Conservation (phyloP, 192 early-diverging fungal genomes). For the Coemansia sp. region DNA sequence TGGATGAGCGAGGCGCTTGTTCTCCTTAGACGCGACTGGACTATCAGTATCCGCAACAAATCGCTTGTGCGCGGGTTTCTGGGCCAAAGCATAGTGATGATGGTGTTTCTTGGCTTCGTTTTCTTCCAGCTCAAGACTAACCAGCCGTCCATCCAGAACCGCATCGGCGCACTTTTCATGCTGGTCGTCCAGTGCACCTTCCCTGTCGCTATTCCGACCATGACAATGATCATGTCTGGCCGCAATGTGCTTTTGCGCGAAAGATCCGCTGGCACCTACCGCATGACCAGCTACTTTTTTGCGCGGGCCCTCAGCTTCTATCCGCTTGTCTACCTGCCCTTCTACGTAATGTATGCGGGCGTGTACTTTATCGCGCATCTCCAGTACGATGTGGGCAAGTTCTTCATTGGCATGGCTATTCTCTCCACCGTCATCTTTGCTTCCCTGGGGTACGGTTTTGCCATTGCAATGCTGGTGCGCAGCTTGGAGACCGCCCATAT, state of each 20-base stretch:
- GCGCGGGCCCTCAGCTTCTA: conserved; percentile 61
- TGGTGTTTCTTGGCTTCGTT: conserved; percentile 59
- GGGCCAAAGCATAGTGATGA: conserved; percentile 29
- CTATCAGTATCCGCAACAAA: conserved; percentile 18
- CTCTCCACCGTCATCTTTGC: conserved; percentile 26
- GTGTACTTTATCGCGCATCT: conserved; percentile 41
- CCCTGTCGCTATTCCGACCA: conserved; percentile 58
- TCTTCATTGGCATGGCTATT: conserved; percentile 34
- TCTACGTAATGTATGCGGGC: conserved; percentile 21
- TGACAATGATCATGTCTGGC: conserved; percentile 46
- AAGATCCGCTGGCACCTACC: conserved; percentile 63
- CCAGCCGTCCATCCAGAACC: conserved; percentile 28
- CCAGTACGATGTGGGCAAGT: conserved; percentile 38
- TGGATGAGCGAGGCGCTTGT: conserved; percentile 31
- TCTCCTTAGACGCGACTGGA: conserved; percentile 44
- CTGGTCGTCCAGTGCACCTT: conserved; percentile 56
- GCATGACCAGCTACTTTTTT: conserved; percentile 61
- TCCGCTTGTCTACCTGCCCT: conserved; percentile 31
- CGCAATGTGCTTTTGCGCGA: conserved; percentile 62
- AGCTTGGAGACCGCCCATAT: conserved; percentile 35
- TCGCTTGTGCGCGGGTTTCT: conserved; percentile 32
- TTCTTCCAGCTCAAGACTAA: conserved; percentile 52
- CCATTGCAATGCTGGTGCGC: conserved; percentile 30
- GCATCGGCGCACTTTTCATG: conserved; percentile 32
- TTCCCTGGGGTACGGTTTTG: conserved; percentile 33